phyloP scores from a whole-genome alignment of 1,284 basidiomycete species.

The Coriolopsis trogii region DNA sequence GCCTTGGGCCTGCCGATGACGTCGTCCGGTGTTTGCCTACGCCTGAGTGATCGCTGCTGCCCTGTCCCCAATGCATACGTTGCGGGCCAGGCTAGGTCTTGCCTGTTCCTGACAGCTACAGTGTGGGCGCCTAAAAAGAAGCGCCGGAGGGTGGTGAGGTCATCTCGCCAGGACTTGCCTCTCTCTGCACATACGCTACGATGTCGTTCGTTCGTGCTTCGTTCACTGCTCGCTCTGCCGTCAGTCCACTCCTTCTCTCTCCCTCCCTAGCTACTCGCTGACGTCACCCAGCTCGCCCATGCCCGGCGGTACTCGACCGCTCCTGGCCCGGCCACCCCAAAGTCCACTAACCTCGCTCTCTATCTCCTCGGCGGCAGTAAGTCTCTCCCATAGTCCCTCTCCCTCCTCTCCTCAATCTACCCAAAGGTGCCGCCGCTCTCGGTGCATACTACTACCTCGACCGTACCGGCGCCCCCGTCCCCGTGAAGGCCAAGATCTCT shows the following conservation, averaged over 20 bases:
- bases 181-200: conserved; percentile 3
- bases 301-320: conserved; percentile 51
- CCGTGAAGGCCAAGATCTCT: conserved; percentile 38
- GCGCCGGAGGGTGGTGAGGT: no score
- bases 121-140: neutral
- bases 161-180: neutral
- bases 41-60: no score
- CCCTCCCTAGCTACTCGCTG: neutral
- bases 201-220: conserved; percentile 36
- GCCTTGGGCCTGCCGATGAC: no score
- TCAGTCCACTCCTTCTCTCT: conserved; percentile 16
- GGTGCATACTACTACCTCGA: conserved; percentile 55
- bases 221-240: conserved; percentile 26
- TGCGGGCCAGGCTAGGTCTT: no score
- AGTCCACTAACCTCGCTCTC: conserved; percentile 51
- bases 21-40: no score
- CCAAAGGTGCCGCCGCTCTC: conserved; percentile 48
- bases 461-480: conserved; percentile 22
- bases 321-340: conserved; percentile 40
- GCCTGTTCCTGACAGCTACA: no score
- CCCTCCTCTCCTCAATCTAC: no score
- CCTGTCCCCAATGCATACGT: no score
- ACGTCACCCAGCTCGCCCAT: conserved; percentile 23
- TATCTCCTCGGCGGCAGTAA: conserved; percentile 48
- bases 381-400: neutral